These are phyloP conservation scores for Coemansia sp. DNA, from an alignment of 192 early-diverging fungal genomes.

Conservation along the genomic window DNA sequence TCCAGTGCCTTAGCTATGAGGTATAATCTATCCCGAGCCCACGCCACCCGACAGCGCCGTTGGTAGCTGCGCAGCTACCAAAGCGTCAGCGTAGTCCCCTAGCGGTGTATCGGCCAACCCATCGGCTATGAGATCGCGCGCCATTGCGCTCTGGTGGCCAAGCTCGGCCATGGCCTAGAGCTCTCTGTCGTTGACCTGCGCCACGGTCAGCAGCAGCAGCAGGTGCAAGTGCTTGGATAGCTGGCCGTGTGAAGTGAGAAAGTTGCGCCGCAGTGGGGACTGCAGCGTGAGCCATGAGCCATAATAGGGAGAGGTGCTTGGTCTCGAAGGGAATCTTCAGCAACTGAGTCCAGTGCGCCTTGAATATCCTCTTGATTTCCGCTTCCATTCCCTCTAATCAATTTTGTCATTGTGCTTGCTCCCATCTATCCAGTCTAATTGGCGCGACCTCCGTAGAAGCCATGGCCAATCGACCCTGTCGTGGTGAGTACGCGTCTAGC, in stretches of 20 bases:
- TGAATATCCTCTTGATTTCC: no score
- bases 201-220: constrained; percentile 68
- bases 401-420: no score
- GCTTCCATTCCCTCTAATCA: no score
- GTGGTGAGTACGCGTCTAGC: no score
- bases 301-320: no score
- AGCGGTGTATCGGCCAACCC: constrained; percentile 68
- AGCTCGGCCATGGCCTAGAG: constrained; percentile 91
- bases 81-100: constrained; percentile 66
- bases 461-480: no score
- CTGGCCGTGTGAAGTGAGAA: constrained; percentile 44
- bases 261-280: no score
- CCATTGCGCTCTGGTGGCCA: constrained; percentile 76
- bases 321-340: no score
- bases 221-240: constrained; percentile 73
- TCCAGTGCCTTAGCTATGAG: constrained; percentile 56
- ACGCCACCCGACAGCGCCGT: constrained; percentile 88
- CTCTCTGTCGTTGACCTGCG: constrained; percentile 89
- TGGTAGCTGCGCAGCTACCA: constrained; percentile 54
- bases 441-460: no score
- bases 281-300: no score
- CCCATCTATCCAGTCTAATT: no score
- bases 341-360: no score
- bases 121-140: constrained; percentile 65
- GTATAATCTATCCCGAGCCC: constrained; percentile 17